phyloP scores from a whole-genome alignment of 108 stramenopile genomes.

The Nitzschia sp. region DNA sequence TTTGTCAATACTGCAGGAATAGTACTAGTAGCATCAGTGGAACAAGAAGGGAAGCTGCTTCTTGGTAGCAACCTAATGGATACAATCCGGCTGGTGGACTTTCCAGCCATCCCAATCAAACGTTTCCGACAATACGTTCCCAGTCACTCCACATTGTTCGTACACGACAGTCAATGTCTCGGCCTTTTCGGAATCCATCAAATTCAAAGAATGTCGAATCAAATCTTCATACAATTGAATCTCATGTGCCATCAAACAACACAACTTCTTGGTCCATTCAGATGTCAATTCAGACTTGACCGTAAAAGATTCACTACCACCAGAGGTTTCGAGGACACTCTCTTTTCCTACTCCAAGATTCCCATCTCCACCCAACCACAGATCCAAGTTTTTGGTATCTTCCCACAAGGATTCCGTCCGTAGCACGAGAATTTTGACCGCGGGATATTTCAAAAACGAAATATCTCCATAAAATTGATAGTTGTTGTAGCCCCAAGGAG shows the following conservation, averaged over 20 bases:
- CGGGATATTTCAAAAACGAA: not conserved
- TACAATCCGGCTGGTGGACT: no score
- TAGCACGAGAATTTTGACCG: not conserved
- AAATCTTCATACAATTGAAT: constrained; percentile 9
- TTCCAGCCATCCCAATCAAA: no score
- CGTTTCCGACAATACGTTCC: no score
- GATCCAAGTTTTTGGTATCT: not conserved
- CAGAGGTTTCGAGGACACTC: not conserved
- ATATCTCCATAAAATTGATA: not conserved
- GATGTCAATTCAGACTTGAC: not conserved
- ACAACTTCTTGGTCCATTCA: not conserved
- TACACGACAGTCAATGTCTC: not conserved
- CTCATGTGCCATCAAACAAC: constrained; percentile 2
- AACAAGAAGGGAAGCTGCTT: no score
- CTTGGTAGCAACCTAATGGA: no score
- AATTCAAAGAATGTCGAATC: constrained; percentile 4
- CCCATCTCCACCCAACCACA: constrained; percentile 6
- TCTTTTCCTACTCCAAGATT: not conserved
- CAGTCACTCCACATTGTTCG: constrained; percentile 3
- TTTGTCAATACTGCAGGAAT: no score
- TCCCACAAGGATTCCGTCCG: constrained; percentile 17
- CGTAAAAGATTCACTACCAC: not conserved
- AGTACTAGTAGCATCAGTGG: no score
- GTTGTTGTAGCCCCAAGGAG: not conserved
- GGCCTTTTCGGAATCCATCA: not conserved